Conservation (phyloP, 2,329 filamentous ascomycete species). For the Lomentospora prolificans region DNA sequence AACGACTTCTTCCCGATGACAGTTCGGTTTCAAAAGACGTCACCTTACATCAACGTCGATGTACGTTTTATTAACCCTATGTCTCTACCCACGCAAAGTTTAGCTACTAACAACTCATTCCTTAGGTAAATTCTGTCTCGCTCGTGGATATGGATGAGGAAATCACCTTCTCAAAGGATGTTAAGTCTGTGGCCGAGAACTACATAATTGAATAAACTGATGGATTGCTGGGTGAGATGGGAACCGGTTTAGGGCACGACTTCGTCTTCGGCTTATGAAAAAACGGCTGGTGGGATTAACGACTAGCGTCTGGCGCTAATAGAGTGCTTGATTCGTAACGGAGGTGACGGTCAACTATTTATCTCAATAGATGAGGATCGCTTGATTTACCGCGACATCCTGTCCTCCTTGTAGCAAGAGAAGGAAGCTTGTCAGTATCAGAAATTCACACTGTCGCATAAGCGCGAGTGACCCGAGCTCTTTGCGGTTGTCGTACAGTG, state of each 20-base stretch:
- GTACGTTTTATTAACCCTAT: conserved; percentile 46
- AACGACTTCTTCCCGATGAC: conserved; percentile 98
- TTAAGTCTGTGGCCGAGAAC: conserved; percentile 66
- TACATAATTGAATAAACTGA: conserved; percentile 61
- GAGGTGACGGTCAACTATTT: neutral
- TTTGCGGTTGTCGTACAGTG: no score
- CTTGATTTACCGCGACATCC: neutral
- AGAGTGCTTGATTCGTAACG: neutral
- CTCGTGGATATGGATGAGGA: conserved; percentile 68
- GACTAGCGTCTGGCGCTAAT: neutral
- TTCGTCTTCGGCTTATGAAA: neutral
- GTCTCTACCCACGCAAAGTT: conserved; percentile 2
- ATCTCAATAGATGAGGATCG: conserved; percentile 1
- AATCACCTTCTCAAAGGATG: conserved; percentile 72
- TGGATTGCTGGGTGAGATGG: neutral
- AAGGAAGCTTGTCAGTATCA: neutral
- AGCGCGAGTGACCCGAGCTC: no score
- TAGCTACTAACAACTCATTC: conserved; percentile 19
- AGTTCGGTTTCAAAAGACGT: conserved; percentile 76
- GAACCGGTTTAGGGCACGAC: neutral
- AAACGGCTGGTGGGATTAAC: conserved; percentile 1
- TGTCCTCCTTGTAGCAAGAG: neutral
- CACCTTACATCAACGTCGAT: conserved; percentile 85
- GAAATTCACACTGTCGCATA: neutral
- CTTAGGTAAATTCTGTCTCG: conserved; percentile 54